A percentile compares a stretch with the other conserved stretches of the same genome.
These are phyloP conservation scores for Eucalyptus shirleyi DNA, from an alignment of 345 rosid genomes.

Conservation along the genomic window DNA sequence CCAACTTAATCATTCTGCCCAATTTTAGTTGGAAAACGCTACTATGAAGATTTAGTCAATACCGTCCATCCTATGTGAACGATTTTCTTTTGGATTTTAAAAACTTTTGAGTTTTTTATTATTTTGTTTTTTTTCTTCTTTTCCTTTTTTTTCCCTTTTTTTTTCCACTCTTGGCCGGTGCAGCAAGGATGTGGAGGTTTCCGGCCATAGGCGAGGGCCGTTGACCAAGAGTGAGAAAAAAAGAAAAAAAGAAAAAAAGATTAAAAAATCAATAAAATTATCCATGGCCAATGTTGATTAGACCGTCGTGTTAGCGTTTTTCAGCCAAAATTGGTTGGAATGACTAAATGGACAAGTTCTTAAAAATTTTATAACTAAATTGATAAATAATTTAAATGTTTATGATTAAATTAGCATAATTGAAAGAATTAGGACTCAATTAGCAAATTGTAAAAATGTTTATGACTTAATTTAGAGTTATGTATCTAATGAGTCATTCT, in stretches of 20 bases:
- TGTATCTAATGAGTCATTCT: not conserved
- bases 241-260: no score
- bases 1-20: no score
- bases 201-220: not conserved
- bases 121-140: no score
- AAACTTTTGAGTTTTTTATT: no score
- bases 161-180: not conserved
- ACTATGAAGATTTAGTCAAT: not conserved
- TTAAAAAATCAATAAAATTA: no score
- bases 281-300: accelerated
- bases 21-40: no score
- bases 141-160: accelerated
- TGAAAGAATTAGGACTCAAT: not conserved
- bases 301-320: accelerated
- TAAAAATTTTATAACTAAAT: no score
- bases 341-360: not conserved
- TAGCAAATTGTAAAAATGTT: no score
- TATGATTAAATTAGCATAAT: no score
- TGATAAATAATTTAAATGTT: no score
- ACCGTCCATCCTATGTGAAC: accelerated
- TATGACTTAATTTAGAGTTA: not conserved
- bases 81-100: no score
- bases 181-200: not conserved
- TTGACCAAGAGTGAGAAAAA: not conserved
- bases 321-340: accelerated